Evolutionary conservation across 2,329 filamentous ascomycete species (phyloP), one percentile per base, ranked within the genome.

Genomic region (Sporothrix euskadiensis): DNA sequence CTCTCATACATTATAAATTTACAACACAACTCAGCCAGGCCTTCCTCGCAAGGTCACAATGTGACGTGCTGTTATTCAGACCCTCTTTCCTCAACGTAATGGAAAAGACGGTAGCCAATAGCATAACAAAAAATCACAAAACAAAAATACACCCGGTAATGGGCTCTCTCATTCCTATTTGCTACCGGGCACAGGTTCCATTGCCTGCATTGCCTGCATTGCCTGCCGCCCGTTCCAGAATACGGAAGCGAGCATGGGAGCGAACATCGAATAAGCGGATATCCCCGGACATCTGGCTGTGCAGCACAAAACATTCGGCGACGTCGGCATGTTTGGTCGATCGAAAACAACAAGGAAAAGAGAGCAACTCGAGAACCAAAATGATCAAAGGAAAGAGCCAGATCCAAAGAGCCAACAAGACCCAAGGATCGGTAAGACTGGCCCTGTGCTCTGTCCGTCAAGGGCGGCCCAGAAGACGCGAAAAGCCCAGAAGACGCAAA

Each of bases 81-180:
- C 35, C 63, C 22, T 22, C 32, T 56, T 56, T 56, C 52, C 22
- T 56, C 52, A 12, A 59, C 57, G 56, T 49, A 63, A 52, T 19
- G 8, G 14, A 39, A 63, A 35, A 41, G 1, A 10, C 9, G 9
- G 44, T n/a, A 65, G 19, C 70, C 70, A 71, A 65, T 71, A 10
- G 57, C 35, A 71, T 47, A 52, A 65, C 44, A 65, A 54, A 65
- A 19, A 71, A 54, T 65, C 44, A 71, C 70, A 41, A 19, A 71
- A 65, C 44, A 54, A 52, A 32, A 30, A 32, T 8, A 65, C 39
- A 9, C 10, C 61, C 12, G 61, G 39, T 26, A 26, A 44, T n/a
- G 39, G 16, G 61, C 16, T 16, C 10, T 9, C 39, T 30, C 3
- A 19, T 66, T 66, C 61, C 61, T 16, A 66, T 47, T 66, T 30